These are phyloP conservation scores for Helenozyma baotianmanensis DNA, from an alignment of 805 yeast genomes.

Conservation along the genomic window DNA sequence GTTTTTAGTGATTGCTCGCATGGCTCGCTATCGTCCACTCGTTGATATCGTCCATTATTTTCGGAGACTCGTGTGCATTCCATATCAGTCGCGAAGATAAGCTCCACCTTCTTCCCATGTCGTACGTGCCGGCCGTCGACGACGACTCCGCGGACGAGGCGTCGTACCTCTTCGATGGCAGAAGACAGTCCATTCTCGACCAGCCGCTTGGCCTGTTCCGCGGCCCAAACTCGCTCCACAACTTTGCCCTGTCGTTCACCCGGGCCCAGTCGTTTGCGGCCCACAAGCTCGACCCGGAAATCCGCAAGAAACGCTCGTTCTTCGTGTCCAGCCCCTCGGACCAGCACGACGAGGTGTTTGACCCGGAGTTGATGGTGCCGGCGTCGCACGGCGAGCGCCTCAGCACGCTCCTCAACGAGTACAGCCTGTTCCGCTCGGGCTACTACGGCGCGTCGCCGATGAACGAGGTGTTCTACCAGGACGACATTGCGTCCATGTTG, in stretches of 20 bases:
- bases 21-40: too few species aligned
- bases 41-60: too few species aligned
- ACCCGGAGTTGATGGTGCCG: slow-evolving; percentile 66
- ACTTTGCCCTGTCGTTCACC: slow-evolving; percentile 73
- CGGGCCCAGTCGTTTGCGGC: slow-evolving; percentile 65
- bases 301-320: slow-evolving; percentile 59
- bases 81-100: too few species aligned
- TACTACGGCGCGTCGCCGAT: slow-evolving; percentile 9
- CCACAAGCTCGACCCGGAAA: slow-evolving; percentile 44
- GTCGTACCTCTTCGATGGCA: slow-evolving; percentile 7
- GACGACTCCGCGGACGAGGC: slow-evolving; percentile 12
- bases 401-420: slow-evolving; percentile 46
- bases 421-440: slow-evolving; percentile 5
- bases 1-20: too few species aligned
- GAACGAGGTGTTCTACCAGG: slow-evolving; percentile 38
- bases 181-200: slow-evolving; percentile 21
- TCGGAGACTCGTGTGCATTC: too few species aligned
- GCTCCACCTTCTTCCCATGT: slow-evolving; percentile 2
- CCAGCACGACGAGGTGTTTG: slow-evolving; percentile 55
- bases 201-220: slow-evolving; percentile 51
- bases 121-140: slow-evolving; percentile 8
- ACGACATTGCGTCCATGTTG: slow-evolving; percentile 28
- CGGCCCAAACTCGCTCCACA: slow-evolving; percentile 65
- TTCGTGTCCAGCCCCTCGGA: slow-evolving; percentile 34
- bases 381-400: slow-evolving; percentile 58